These are phyloP conservation scores for Knufia fluminis DNA, from an alignment of 2,329 filamentous ascomycete genomes.

Conservation along the genomic window DNA sequence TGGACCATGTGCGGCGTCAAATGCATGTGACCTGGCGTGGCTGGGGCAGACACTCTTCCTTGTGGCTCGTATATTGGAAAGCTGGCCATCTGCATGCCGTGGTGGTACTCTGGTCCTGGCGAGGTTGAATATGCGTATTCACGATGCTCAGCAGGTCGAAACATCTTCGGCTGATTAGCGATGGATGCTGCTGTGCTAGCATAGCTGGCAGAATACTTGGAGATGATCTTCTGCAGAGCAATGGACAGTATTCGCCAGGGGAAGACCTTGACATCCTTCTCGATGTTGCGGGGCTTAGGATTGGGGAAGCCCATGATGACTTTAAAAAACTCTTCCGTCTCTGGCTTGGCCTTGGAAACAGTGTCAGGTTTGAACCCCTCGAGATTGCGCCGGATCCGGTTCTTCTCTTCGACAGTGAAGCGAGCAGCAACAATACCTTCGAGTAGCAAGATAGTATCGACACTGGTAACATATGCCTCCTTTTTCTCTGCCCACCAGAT, in stretches of 20 bases:
- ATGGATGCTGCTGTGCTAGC: conserved; percentile 51
- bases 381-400: conserved; percentile 87
- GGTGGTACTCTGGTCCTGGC: conserved; percentile 20
- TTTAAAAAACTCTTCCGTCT: conserved; percentile 97
- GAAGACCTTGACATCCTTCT: conserved; percentile 99
- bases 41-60: conserved; percentile 13
- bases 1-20: conserved; percentile 17
- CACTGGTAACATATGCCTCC: conserved; percentile 88
- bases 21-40: conserved; percentile 17
- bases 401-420: conserved; percentile 97
- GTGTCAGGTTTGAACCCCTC: conserved; percentile 90
- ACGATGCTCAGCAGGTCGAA: conserved; percentile 36
- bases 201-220: conserved; percentile 78
- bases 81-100: conserved; percentile 37
- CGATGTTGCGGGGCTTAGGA: conserved; percentile 93
- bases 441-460: conserved; percentile 91
- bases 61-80: conserved; percentile 25
- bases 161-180: conserved; percentile 31
- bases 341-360: conserved; percentile 82
- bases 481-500: conserved; percentile 92
- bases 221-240: conserved; percentile 95
- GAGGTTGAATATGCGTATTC: conserved; percentile 40
- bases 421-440: conserved; percentile 78
- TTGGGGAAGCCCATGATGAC: conserved; percentile 95
- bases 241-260: conserved; percentile 83